Conservation (phyloP, 2,329 filamentous ascomycete species). For the Botrytis fabae region DNA sequence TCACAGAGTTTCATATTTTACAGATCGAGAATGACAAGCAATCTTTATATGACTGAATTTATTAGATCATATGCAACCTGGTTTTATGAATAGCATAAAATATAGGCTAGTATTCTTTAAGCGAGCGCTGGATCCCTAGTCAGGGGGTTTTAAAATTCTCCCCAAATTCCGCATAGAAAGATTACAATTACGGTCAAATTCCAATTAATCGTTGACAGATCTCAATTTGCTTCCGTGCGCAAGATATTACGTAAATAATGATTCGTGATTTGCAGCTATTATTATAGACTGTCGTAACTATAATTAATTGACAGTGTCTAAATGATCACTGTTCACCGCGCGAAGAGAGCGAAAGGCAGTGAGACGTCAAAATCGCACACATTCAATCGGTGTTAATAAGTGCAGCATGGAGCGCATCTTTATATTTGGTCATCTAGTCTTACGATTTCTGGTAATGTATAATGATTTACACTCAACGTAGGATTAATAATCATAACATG, state of each 20-base stretch:
- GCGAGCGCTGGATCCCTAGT: neutral
- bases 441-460: neutral
- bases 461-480: neutral
- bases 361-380: too few species aligned
- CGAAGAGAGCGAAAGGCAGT: too few species aligned
- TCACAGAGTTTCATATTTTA: neutral
- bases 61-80: fast-evolving
- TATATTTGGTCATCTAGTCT: neutral
- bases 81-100: neutral
- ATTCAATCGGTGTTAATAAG: fast-evolving
- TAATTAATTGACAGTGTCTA: neutral
- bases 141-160: neutral
- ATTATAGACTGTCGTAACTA: neutral
- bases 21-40: too few species aligned
- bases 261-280: neutral
- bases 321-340: neutral
- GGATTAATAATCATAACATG: neutral
- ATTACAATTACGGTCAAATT: neutral
- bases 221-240: neutral
- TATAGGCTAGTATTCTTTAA: neutral
- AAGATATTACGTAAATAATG: neutral
- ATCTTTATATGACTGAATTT: fast-evolving
- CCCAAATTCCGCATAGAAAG: neutral
- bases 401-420: fast-evolving
- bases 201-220: fast-evolving